Base-by-base conservation (phyloP, 441 rosid species). In the Capsella rubella region DNA sequence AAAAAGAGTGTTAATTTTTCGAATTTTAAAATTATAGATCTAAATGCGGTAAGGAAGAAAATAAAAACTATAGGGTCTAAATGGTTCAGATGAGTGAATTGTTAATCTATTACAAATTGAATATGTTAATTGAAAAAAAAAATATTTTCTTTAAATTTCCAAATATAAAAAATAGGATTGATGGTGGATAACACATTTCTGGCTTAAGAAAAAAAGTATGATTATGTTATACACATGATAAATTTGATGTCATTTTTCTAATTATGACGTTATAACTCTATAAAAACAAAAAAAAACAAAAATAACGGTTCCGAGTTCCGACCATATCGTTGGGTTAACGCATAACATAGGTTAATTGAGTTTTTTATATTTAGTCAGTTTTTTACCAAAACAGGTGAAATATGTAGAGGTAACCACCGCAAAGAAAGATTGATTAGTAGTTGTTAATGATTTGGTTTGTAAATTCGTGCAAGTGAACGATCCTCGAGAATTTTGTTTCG, bases 41-140 rank as follows among this genome's bases (percentile, higher is more conserved):
- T 67, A 67, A 54, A 68, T 68, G 45, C 31, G 42, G 14, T 16
- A 42, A 6, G 39, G 31, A 60, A 37, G 42, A 47, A 49, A 10
- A 21, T 4, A 0, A n/a, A 1, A 39, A 61, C 21, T 5, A 1
- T 15, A 25, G 3, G 3, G 40, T 53, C 12, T 11, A 15, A 71
- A 60, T 49, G 8, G 35, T 6, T 32, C 8, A 32, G 35, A 32
- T 32, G 8, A 8, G 8, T 32, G 8, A 32, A 32, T 32, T 32
- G 35, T 32, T 32, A 32, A 5, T 32, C 35, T 32, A 32, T 6
- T 32, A 6, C 35, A 32, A 32, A 32, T 0, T 32, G 28, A 13
- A 15, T 2, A 12, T 55, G 53, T 18, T 18, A 15, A 28, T 29
- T 40, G 9, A 29, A 31, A 43, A 55, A 8, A 18, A 43, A 54